Evolutionary conservation across 1,139 yeast species (phyloP), one percentile per base, ranked within the genome.

Genomic region (Saccharomyces hybrid): DNA sequence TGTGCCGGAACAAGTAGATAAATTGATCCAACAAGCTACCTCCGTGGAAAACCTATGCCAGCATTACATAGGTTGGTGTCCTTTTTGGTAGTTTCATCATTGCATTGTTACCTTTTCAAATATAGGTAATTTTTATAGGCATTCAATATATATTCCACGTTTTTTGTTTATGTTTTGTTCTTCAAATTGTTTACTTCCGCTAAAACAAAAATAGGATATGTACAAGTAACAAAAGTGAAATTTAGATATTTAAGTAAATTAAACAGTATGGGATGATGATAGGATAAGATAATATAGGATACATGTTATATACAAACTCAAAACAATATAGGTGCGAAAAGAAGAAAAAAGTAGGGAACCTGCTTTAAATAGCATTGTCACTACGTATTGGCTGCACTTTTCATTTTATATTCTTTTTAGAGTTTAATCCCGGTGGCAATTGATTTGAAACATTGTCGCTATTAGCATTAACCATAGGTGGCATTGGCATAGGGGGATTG

Each of bases 21-120:
- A 86, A 68, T 76, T 95, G 69, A 93, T 95, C 54, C 96, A 88
- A 66, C 97, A 95, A 68, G 99, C 99, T 1, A 93, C 98, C 0
- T 87, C 96, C 55, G 96, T 93, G 32, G 99, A 95, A 69, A 93
- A 93, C 65, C 74, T 95, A 57, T 93, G 99, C 68, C 96, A 90
- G 71, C 99, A 93, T 71, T 95, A 88, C 68, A 88, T 95, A 59
- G 99, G 99, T 19, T 95, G 99, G 99, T 93, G 99, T 73, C 88
- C 98, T 0, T 93, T 91, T 81, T 93, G 99, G 98, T 91, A 54
- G 58, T n/a, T 27, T 48, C 44, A 11, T 46, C 24, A 16, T 11
- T 46, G n/a, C 19, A n/a, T 46, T 28, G 21, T 34, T 24, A 49
- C n/a, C 11, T 47, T 12, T 26, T 47, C n/a, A 26, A 6, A 14